Evolutionary conservation across 345 rosid genomes (phyloP).

Genomic region (Rhodamnia rubescens): DNA sequence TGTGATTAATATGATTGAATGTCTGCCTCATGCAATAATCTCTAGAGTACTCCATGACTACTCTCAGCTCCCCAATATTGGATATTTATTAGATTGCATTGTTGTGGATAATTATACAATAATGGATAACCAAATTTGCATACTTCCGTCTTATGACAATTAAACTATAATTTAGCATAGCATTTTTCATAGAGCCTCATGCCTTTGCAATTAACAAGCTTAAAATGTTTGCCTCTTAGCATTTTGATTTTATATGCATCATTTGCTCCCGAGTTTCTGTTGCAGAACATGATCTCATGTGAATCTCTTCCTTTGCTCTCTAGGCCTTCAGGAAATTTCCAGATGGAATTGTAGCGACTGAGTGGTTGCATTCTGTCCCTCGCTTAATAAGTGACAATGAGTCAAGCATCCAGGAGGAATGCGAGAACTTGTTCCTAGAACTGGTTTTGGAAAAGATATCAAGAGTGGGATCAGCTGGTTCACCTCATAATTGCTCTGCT

Average conservation of each 20-base stretch:
- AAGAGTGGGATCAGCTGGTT: constrained; percentile 30
- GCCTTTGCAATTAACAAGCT: background rate
- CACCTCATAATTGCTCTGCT: constrained; percentile 6
- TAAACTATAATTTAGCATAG: background rate
- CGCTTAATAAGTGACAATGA: constrained; percentile 78
- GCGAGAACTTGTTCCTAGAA: constrained; percentile 83
- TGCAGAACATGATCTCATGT: background rate
- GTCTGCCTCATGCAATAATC: background rate
- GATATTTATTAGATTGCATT: background rate
- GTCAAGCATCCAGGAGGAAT: constrained; percentile 88
- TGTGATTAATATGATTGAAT: background rate
- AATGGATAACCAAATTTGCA: background rate
- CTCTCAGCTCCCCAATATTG: background rate
- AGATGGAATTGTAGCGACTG: constrained; percentile 49
- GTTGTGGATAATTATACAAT: background rate
- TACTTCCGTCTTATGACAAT: background rate
- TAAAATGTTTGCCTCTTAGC: background rate
- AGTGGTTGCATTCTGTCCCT: constrained; percentile 92
- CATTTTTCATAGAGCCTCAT: background rate
- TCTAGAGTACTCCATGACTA: background rate
- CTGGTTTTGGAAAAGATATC: constrained; percentile 67
- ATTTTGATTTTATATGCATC: background rate
- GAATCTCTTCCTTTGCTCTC: background rate
- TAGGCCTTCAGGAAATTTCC: constrained; percentile 65
- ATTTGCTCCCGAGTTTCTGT: background rate